Evolutionary conservation across 805 yeast species (phyloP), one percentile per base, ranked within the genome.

Genomic region (Yarrowia keelungensis): DNA sequence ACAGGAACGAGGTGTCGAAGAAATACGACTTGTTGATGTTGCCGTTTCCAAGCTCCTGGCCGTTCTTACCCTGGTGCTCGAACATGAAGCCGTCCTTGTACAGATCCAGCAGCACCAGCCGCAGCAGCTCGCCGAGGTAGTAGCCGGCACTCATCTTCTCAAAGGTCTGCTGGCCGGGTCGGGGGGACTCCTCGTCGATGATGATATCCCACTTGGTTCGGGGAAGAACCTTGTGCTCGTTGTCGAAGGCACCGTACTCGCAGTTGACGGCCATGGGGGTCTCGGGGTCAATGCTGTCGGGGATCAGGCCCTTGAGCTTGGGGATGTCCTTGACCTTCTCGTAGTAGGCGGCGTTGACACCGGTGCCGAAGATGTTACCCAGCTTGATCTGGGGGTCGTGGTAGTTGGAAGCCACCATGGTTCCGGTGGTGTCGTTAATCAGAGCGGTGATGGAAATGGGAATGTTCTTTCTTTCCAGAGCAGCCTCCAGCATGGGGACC

Each of bases 121-220:
- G 88, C 76, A 93, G 81, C 59, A 94, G 82, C 82, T 94, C 98
- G 76, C 98, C 99, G 76, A 94, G 82, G 81, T 95, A 94, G 82
- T 92, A 91, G 73, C 99, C 99, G 47, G 97, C 91, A 75, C 94
- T 91, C 97, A 94, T 92, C 83, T 94, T 94, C 83, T 94, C 98
- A 79, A 92, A 94, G 68, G 93, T 77, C 81, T 94, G 99, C 82
- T 94, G 97, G 72, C 94, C 92, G 64, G 98, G 98, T 81, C 97
- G 89, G 75, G 98, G 98, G 49, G 97, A 89, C 76, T 90, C 89
- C 38, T 80, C 82, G 79, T 94, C 98, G 72, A 94, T 89, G 72
- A 82, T 83, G 68, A 88, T 77, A 79, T 94, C 99, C 79, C 87
- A 94, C 78, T 88, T 89, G 73, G 97, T 93, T 81, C 97, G 87